phyloP scores from a whole-genome alignment of 2,329 filamentous ascomycete species.

The Aspergillus clavatus region DNA sequence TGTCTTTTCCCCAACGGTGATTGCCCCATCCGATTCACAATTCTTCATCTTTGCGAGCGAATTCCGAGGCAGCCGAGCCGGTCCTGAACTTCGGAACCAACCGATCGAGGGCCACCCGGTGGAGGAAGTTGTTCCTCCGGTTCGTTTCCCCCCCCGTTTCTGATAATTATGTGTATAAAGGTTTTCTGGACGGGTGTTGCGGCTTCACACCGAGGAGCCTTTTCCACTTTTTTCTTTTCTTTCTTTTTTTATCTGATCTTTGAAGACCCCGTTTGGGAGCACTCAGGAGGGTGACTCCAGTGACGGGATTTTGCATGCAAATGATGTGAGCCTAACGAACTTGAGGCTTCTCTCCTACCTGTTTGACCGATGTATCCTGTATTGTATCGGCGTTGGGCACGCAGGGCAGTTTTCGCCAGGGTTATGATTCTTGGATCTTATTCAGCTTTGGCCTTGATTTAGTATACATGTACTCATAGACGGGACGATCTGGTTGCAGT shows the following conservation, averaged over 20 bases:
- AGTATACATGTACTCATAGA: constrained; percentile 26
- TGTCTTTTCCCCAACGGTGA: constrained; percentile 3
- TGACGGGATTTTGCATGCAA: constrained; percentile 1
- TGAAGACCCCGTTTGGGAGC: constrained; percentile 8
- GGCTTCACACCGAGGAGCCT: constrained; percentile 6
- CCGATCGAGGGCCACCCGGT: background rate
- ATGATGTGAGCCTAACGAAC: background rate
- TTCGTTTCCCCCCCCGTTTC: constrained; percentile 4
- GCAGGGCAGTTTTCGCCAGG: constrained; percentile 6
- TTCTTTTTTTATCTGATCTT: constrained; percentile 6
- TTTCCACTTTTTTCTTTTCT: constrained; percentile 4
- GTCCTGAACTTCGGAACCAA: background rate
- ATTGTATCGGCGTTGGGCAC: constrained; percentile 13
- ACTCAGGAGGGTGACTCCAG: constrained; percentile 2
- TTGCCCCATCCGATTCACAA: background rate
- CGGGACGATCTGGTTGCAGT: constrained; percentile 11
- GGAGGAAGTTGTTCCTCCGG: background rate
- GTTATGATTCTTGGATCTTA: constrained; percentile 14
- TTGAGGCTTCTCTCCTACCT: background rate
- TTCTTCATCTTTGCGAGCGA: background rate
- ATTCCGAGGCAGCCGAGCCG: background rate
- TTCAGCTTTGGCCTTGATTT: constrained; percentile 7
- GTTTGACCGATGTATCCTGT: constrained; percentile 10
- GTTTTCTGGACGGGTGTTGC: background rate
- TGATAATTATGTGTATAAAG: constrained; percentile 8